These are phyloP conservation scores for Athelia psychrophila DNA, from an alignment of 1,284 basidiomycete genomes.

Conservation along the genomic window DNA sequence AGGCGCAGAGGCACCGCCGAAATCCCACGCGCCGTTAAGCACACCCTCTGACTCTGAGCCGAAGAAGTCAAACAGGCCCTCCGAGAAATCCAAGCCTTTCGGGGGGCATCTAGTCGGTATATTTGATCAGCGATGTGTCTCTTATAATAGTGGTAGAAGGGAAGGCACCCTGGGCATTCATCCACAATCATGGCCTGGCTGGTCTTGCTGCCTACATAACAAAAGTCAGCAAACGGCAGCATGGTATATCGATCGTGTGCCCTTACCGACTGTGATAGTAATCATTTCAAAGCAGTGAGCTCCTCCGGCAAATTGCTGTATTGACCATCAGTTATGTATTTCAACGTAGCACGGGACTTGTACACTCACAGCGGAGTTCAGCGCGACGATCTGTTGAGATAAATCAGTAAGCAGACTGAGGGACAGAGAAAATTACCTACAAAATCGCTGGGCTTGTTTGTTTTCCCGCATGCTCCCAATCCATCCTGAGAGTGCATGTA, in stretches of 20 bases:
- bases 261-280: conserved; percentile 44
- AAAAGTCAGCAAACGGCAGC: too few relatives aligned
- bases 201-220: conserved; percentile 46
- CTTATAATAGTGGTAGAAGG: too few relatives aligned
- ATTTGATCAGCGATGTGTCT: too few relatives aligned
- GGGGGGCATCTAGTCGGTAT: conserved; percentile 33
- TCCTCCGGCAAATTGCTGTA: conserved; percentile 26
- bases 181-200: conserved; percentile 41
- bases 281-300: conserved; percentile 46
- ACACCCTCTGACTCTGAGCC: conserved; percentile 29
- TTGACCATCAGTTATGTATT: background rate
- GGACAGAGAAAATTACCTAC: conserved; percentile 21
- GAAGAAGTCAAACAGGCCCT: conserved; percentile 44
- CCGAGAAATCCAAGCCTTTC: conserved; percentile 47
- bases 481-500: too few relatives aligned
- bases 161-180: conserved; percentile 16
- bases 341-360: background rate
- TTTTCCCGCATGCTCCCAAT: conserved; percentile 34
- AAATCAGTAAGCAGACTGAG: background rate
- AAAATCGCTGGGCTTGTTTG: conserved; percentile 28
- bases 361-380: conserved; percentile 31
- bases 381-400: conserved; percentile 31
- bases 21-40: conserved; percentile 39
- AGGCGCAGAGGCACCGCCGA: conserved; percentile 15
- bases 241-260: too few relatives aligned